Evolutionary conservation across 139 green algal genomes (phyloP), one percentile per base, ranked within the genome.

Genomic region (Medakamo hakoo): DNA sequence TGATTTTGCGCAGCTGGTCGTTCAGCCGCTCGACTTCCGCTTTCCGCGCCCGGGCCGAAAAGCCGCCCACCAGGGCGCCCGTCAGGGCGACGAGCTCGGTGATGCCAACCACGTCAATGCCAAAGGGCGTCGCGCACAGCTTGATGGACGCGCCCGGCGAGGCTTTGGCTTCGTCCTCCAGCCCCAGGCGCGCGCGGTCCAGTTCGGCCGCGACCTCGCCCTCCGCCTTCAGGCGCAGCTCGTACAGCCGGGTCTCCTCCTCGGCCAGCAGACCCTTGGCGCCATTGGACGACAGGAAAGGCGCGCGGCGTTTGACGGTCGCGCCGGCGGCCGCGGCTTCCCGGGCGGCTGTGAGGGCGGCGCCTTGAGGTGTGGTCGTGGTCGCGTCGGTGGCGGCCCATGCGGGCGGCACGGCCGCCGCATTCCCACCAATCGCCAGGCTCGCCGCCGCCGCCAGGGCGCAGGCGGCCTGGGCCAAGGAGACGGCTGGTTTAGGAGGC

Each of bases 101-200:
- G 78, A 97, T 96, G 59, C 91, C 91, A 5, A 97, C 91, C 14
- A 97, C 83, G 60, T 97, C 91, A 1, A 97, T 74, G 55, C 91
- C 91, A 79, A 90, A 97, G 0, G 91, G 91, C 18, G 91, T 97
- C 24, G 86, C 88, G 65, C 91, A 97, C 62, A 96, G 81, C 74
- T 87, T 87, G 71, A 82, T 83, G 40, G 56, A 62, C 22, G 57
- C 31, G 18, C 26, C 31, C 4, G 26, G 4, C 23, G 49, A 32
- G 3, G 19, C n/a, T 2, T 58, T 55, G 32, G 25, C 27, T 61
- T 78, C 73, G 31, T 79, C 57, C 30, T 71, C 52, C 14, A 67
- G 27, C 27, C 49, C 23, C 55, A 32, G 3, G 61, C 78, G 74
- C 26, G 30, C 23, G 30, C 30, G 31, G 31, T 67, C n/a, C 55